Conservation (phyloP, 2,329 filamentous ascomycete species). For the Falciphora oryzae region DNA sequence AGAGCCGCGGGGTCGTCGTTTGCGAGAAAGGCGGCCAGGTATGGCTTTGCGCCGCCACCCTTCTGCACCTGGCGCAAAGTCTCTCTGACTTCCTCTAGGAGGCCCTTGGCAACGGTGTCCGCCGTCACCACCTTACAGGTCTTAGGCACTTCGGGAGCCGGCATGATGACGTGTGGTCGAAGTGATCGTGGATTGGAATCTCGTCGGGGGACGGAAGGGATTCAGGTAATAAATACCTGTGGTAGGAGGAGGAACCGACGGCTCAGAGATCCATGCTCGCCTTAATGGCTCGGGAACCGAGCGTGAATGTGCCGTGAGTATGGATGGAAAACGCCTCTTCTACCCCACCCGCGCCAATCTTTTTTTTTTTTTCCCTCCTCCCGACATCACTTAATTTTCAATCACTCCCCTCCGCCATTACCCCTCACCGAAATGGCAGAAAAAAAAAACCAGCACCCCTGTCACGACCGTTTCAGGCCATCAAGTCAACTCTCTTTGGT, state of each 20-base stretch:
- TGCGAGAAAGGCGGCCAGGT: conserved; percentile 85
- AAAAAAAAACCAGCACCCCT: neutral
- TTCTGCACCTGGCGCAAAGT: conserved; percentile 67
- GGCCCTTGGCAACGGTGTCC: conserved; percentile 75
- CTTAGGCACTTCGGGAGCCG: conserved; percentile 41
- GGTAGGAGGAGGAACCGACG: too few species aligned
- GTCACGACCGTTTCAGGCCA: neutral
- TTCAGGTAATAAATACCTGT: neutral
- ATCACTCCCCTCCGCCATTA: too few species aligned
- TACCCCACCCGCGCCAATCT: neutral
- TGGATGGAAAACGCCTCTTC: neutral
- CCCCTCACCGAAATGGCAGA: neutral
- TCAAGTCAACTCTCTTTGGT: neutral
- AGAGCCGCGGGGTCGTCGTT: conserved; percentile 86
- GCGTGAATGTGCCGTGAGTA: too few species aligned
- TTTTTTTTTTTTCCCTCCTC: neutral
- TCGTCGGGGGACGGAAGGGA: too few species aligned
- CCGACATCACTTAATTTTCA: too few species aligned
- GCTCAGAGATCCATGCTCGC: too few species aligned
- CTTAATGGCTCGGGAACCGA: too few species aligned
- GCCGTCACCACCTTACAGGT: conserved; percentile 93
- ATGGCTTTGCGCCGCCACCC: conserved; percentile 51
- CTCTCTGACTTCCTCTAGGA: conserved; percentile 72
- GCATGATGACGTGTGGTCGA: conserved; percentile 27
- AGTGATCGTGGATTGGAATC: neutral